Evolutionary conservation across 106 monocot species (phyloP).

Genomic region (Xerophyta viscosa): DNA sequence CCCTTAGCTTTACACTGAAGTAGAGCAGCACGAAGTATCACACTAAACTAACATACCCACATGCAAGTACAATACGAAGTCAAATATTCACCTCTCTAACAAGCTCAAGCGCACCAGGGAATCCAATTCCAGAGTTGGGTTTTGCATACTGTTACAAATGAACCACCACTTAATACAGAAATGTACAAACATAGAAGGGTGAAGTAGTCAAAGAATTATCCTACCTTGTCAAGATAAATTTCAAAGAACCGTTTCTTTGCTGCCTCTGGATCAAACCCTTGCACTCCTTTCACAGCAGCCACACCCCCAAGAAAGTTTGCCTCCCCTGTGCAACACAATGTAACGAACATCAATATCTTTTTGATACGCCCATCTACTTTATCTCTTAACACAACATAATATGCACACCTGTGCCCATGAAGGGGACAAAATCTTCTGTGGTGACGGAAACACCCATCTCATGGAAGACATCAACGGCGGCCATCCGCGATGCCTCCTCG

Average conservation of each 20-base stretch:
- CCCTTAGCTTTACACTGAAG: slow-evolving; percentile 69
- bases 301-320: slow-evolving; percentile 96
- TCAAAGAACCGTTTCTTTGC: slow-evolving; percentile 89
- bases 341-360: background rate
- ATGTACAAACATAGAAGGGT: background rate
- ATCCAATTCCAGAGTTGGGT: slow-evolving; percentile 85
- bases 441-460: slow-evolving; percentile 89
- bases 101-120: slow-evolving; percentile 90
- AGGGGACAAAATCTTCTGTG: slow-evolving; percentile 77
- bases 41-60: background rate
- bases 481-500: slow-evolving; percentile 74
- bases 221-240: slow-evolving; percentile 88
- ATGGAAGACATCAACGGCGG: slow-evolving; percentile 84
- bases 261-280: slow-evolving; percentile 49
- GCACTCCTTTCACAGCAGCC: slow-evolving; percentile 61
- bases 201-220: background rate
- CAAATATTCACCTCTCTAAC: slow-evolving; percentile 52
- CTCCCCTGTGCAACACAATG: slow-evolving; percentile 38
- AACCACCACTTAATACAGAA: background rate
- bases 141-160: slow-evolving; percentile 72
- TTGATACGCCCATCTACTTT: no score
- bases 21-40: background rate
- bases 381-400: background rate
- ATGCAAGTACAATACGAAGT: background rate
- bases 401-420: slow-evolving; percentile 84